Evolutionary conservation across 1,139 yeast species (phyloP).

Genomic region (Nematodospora anomalae): DNA sequence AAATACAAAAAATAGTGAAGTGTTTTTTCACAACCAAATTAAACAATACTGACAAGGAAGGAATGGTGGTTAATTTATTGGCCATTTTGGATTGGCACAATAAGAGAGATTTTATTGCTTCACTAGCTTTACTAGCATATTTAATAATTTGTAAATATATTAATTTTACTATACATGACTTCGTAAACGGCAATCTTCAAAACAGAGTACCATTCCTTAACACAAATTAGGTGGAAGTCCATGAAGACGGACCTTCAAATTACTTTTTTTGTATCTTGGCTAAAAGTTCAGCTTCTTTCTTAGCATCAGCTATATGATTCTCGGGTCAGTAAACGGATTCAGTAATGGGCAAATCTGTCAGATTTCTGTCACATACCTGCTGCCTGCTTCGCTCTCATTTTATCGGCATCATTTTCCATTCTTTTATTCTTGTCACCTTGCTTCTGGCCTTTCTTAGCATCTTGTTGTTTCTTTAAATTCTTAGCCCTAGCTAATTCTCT

Average conservation of each 20-base stretch:
- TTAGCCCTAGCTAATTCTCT: constrained; percentile 92
- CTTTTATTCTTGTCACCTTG: constrained; percentile 84
- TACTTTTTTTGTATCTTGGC: constrained; percentile 19
- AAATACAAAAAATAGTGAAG: neutral
- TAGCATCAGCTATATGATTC: constrained; percentile 55
- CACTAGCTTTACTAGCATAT: no score
- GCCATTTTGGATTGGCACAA: no score
- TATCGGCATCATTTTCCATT: constrained; percentile 85
- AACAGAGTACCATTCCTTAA: no score
- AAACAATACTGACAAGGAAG: no score
- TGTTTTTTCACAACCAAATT: neutral
- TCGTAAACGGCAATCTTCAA: no score
- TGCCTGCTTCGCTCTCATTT: constrained; percentile 83
- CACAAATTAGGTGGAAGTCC: no score
- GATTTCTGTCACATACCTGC: constrained; percentile 56
- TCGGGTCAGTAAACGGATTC: constrained; percentile 4
- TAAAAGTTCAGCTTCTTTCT: constrained; percentile 45
- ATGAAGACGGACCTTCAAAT: no score
- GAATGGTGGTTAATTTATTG: no score
- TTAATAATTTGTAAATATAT: no score
- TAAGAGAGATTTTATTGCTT: no score
- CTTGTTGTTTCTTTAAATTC: constrained; percentile 76
- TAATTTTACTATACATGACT: no score
- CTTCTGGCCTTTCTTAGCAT: constrained; percentile 60
- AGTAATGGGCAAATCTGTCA: neutral